Percentiles rank a stretch among this genome's conserved stretches.
phyloP scores from a whole-genome alignment of 2,329 filamentous ascomycete genomes.

The Furcasterigmium sp. region DNA sequence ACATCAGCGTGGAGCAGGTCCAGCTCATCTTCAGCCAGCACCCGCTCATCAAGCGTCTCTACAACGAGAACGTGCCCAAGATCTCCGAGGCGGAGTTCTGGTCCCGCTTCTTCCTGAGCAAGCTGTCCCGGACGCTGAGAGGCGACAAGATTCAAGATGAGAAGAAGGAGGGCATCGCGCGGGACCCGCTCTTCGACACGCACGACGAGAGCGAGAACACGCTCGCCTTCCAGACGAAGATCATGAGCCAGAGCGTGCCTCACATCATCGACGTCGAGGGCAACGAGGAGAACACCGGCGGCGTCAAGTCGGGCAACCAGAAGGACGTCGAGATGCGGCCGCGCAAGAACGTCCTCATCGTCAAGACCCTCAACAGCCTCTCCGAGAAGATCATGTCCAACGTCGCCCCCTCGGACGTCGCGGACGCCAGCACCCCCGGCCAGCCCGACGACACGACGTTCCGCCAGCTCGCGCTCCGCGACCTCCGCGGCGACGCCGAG shows the following conservation, averaged over 20 bases:
- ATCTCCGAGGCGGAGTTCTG: conserved; percentile 80
- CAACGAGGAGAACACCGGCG: conserved; percentile 92
- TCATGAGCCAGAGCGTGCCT: conserved; percentile 64
- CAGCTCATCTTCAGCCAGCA: conserved; percentile 91
- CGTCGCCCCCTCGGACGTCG: conserved; percentile 72
- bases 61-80: conserved; percentile 87
- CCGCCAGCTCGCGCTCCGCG: conserved; percentile 69
- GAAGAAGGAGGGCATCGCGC: conserved; percentile 48
- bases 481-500: conserved; percentile 69
- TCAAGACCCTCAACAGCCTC: conserved; percentile 81
- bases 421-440: conserved; percentile 53
- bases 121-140: conserved; percentile 83
- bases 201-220: conserved; percentile 73
- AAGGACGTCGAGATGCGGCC: conserved; percentile 90
- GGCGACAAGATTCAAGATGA: conserved; percentile 79
- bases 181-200: conserved; percentile 75
- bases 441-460: conserved; percentile 70
- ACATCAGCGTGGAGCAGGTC: conserved; percentile 86
- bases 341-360: conserved; percentile 75
- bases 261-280: conserved; percentile 88
- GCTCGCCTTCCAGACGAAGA: conserved; percentile 43
- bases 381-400: conserved; percentile 92
- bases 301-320: conserved; percentile 73
- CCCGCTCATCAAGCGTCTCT: conserved; percentile 81
- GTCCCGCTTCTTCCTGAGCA: conserved; percentile 89